Evolutionary conservation across 176 grass and related monocot genomes (phyloP).

Genomic region (Lolium multiflorum): DNA sequence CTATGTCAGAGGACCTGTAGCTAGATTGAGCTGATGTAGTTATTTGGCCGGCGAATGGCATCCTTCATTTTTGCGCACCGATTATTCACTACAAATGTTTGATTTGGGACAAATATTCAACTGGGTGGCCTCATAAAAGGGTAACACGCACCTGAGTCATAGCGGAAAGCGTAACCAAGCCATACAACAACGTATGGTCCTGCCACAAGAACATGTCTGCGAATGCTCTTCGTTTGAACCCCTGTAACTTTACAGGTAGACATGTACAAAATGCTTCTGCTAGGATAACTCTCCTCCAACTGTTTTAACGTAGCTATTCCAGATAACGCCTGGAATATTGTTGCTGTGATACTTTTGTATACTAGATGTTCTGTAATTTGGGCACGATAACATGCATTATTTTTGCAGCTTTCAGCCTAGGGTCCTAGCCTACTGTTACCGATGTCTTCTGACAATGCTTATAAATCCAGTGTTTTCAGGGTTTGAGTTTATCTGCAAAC

Average conservation of each 20-base stretch:
- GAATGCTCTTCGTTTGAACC: not conserved
- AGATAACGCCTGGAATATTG: not conserved
- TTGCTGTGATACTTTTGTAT: slow-evolving; percentile 7
- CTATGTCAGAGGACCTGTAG: slow-evolving; percentile 24
- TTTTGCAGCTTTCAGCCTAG: slow-evolving; percentile 18
- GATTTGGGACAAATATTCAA: slow-evolving; percentile 27
- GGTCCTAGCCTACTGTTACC: not conserved
- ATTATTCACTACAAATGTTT: slow-evolving; percentile 1
- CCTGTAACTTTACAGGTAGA: not conserved
- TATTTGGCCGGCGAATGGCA: not conserved
- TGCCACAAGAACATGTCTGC: not conserved
- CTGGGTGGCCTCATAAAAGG: not conserved
- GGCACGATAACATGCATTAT: not conserved
- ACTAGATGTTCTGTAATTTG: slow-evolving; percentile 30
- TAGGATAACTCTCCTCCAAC: not conserved
- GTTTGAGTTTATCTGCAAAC: not conserved
- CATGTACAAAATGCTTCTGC: not conserved
- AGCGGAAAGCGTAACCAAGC: not conserved
- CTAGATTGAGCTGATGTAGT: slow-evolving; percentile 46
- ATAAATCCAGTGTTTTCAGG: not conserved
- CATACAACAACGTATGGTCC: not conserved
- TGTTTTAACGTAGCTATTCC: not conserved
- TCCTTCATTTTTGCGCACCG: not conserved
- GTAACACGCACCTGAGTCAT: not conserved
- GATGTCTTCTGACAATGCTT: not conserved